Base-by-base conservation (phyloP, 352 stramenopile species). In the Globisporangium radiosum region DNA sequence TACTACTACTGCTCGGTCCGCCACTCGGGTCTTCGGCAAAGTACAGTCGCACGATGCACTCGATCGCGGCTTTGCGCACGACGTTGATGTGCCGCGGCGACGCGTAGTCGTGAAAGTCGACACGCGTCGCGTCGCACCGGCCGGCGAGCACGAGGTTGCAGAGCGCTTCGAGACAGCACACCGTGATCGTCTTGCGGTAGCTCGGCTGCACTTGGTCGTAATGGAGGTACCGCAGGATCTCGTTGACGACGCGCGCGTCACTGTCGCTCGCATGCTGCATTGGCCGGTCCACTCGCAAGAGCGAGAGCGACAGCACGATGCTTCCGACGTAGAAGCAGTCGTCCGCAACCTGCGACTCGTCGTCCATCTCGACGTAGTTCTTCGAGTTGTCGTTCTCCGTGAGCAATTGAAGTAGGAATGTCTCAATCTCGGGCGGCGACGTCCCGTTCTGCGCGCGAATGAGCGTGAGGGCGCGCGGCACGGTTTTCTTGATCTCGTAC, bases 401-500 rank as follows among this genome's bases (percentile, higher is more conserved):
- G 17, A 94, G 75, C 44, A 94, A 57, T 56, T 94, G 82, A 36
- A 94, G 54, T 57, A 94, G 52, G 47, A 94, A 94, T 0, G 65
- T 75, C 52, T 92, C 85, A 39, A 94, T 91, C 63, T 94, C 85
- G 0, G 75, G 64, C 5, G 85, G 85, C 0, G 82, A 87, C 53
- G 88, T 88, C 54, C 80, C 79, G 55, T 90, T 94, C 62, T 90
- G 82, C 0, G 82, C 81, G 13, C 72, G 82, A 25, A 94, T 76
- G 70, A 92, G 84, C 10, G 78, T 75, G n/a, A 94, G 63, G 2
- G 80, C 82, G 14, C 79, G 79, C 2, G 85, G 85, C 38, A 94
- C 87, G 7, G 81, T 80, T 63, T 94, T 94, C 60, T 94, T 94
- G 69, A 94, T 94, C 60, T 94, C 85, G 48, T 94, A 94, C 59